Base-by-base conservation (phyloP, 2,329 filamentous ascomycete genomes). In the Aureobasidium sp. region DNA sequence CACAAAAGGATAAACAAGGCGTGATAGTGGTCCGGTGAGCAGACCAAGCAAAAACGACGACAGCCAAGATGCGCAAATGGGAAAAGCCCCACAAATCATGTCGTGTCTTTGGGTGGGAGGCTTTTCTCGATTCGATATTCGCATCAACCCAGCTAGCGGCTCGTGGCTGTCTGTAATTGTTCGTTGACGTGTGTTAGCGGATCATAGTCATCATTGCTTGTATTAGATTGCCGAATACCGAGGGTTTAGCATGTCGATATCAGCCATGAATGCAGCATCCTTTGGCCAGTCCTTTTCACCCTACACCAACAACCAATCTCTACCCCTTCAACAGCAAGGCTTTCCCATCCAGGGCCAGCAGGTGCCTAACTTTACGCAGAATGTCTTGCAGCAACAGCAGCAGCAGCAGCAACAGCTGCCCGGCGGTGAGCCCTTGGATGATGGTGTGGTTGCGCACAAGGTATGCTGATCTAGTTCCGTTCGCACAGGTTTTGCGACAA, bases 311-410 rank as follows among this genome's bases (percentile, higher is more conserved):
- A 40, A 51, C 49, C 74, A 80, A 68, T 71, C 74, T 50, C 74
- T 71, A 34, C 67, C 69, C 49, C 74, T 76, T 51, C 70, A 72
- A 47, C 70, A 68, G 41, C 68, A 16, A 21, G 30, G 19, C 17
- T 47, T 45, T 22, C 34, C 52, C 17, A 3, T 21, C 41, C 38
- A 37, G 32, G 32, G 8, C 24, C 38, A 35, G 11, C 19, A 21
- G 2, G 32, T 17, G 35, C 32, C 52, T 39, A 47, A 21, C 24
- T 30, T 30, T 12, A n/a, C 16, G 12, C 37, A 53, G 14, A 53
- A 47, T 53, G 40, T 25, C 61, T 62, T 50, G 49, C 61, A 45
- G 21, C 58, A 57, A 52, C 53, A 62, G 38, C 64, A 63, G 39
- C 60, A 50, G 10, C 60, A 50, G 10, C 29, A 50, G 40, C 27